Base-by-base conservation (phyloP, 1,139 yeast species). In the Magnusiomyces sp. region DNA sequence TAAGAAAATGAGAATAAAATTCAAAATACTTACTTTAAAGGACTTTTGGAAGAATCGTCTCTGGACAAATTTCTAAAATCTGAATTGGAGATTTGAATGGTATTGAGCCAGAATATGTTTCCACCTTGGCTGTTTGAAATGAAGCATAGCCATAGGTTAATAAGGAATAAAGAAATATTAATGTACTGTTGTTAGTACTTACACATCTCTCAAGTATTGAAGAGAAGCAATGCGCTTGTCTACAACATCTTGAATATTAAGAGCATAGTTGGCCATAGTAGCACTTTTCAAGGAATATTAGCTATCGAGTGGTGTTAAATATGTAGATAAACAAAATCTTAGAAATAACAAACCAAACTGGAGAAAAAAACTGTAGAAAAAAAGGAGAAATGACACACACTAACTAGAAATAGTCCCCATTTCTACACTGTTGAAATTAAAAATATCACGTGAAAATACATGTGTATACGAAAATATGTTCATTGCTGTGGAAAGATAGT, bases 141-240 rank as follows among this genome's bases (percentile, higher is more conserved):
- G 2, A 39, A 13, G 11, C 10, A 9, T 11, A 20, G 16, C 7
- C 7, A 39, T 19, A n/a, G 37, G 37, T 34, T 34, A 34, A 14
- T 10, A 34, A 39, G 16, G 17, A 19, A 10, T 39, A 7, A 17
- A 20, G 10, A 11, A 16, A 17, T 17, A 19, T 27, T 19, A 20
- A 13, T 14, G 13, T n/a, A 19, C 20, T 4, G 20, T 7, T 7
- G 20, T 14, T 14, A 11, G 6, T 5, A 42, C 45, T 16, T 42
- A 42, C 45, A 42, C 45, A 10, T 42, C 45, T 32, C 33, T 42
- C 16, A 42, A 27, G 27, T 42, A 42, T 20, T 42, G 45, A 5
- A 42, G 37, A 14, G 45, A 42, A 13, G 45, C 45, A 32, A 42
- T 42, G 27, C 45, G 45, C n/a, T n/a, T 42, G 37, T 42, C 23